Base-by-base conservation (phyloP, 306 rosid genomes). In the Lathyrus aphaca region DNA sequence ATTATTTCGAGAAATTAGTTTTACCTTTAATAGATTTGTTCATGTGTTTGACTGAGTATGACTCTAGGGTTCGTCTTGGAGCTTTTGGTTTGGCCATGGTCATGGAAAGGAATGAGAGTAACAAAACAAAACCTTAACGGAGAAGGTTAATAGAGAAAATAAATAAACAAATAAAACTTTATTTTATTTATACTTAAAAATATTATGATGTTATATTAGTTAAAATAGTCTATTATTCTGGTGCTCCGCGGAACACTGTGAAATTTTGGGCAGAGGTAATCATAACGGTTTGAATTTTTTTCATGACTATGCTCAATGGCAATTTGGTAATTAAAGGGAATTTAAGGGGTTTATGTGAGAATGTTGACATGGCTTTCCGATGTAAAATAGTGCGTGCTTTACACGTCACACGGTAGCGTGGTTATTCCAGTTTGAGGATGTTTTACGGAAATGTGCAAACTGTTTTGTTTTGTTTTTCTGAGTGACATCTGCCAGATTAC, bases 11-110 rank as follows among this genome's bases (percentile, higher is more conserved):
- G 6, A 53, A 48, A 74, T 55, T 2, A 10, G 40, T 17, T 42
- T 53, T 72, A 91, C 99, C 92, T 89, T 73, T 87, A 50, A 94
- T 17, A 66, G 85, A 55, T 80, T 85, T 85, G 85, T 76, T 94
- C 83, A 86, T 94, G 81, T 76, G 92, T 64, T 91, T 94, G 87
- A 91, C 99, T 53, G 96, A 75, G 85, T 85, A 94, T 10, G 97
- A 87, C 77, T 94, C 96, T 70, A 94, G 96, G 87, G 95, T 87
- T 91, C 88, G 90, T n/a, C 86, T 86, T 12, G 86, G 88, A 77
- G 97, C 84, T 76, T 91, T 94, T 5, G 88, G 96, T 76, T 91
- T 94, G 68, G 87, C 96, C 99, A 94, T 94, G 74, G 79, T 96
- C 96, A 90, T 87, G 69, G 79, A 66, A 48, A 40, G 66, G 30